Conservation (phyloP, 2,329 filamentous ascomycete genomes). For the Aspergillus sp. region DNA sequence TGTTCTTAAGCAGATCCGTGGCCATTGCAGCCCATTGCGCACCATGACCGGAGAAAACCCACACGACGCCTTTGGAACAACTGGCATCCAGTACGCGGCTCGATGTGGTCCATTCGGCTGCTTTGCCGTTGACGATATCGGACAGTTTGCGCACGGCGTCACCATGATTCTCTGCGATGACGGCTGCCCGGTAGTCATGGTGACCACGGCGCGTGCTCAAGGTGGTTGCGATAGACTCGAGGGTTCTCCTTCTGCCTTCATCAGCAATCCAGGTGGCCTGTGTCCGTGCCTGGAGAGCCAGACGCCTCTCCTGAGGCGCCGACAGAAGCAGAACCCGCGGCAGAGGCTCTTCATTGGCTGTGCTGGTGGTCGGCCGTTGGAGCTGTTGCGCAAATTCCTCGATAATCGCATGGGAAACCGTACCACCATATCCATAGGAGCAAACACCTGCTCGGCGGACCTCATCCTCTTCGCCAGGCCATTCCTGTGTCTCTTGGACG, state of each 20-base stretch:
- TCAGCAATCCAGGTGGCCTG: conserved; percentile 24
- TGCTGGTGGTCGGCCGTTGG: background rate
- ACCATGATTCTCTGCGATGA: conserved; percentile 20
- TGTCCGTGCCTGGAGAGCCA: conserved; percentile 18
- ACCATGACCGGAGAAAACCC: conserved; percentile 44
- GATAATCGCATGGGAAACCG: conserved; percentile 33
- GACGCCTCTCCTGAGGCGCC: conserved; percentile 31
- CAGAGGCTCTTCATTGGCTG: background rate
- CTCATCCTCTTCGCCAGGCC: conserved; percentile 11
- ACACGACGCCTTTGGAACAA: conserved; percentile 15
- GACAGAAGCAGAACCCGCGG: conserved; percentile 16
- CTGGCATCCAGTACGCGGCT: conserved; percentile 19
- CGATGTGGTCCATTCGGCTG: conserved; percentile 7
- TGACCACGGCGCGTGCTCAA: conserved; percentile 31
- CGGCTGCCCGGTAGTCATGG: conserved; percentile 28
- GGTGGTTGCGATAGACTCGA: conserved; percentile 24
- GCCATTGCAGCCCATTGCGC: conserved; percentile 44
- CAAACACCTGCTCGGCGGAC: conserved; percentile 26
- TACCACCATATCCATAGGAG: conserved; percentile 35
- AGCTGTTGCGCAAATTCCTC: conserved; percentile 18
- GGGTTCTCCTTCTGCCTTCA: conserved; percentile 14
- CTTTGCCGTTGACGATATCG: background rate
- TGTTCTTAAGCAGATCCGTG: conserved; percentile 28
- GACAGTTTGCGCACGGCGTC: conserved; percentile 15
- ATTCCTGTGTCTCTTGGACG: conserved; percentile 19